Conservation (phyloP, 352 stramenopile genomes). For the Thraustotheca clavata region DNA sequence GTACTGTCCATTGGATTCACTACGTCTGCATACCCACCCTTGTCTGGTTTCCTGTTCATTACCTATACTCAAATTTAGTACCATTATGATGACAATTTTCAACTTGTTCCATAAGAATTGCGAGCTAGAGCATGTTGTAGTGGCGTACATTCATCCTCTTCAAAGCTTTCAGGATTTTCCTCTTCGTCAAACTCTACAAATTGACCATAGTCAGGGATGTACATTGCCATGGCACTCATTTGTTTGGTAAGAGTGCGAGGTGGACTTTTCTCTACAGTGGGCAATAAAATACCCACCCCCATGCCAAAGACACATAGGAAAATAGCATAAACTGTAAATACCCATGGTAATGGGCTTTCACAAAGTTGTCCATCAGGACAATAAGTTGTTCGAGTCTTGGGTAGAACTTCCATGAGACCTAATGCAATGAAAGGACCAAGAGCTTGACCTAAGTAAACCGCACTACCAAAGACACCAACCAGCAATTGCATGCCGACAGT, state of each 20-base stretch:
- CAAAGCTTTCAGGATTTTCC: conserved; percentile 21
- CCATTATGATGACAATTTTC: not conserved
- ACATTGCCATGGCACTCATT: conserved; percentile 35
- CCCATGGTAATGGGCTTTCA: conserved; percentile 49
- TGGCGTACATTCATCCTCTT: not conserved
- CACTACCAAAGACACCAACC: conserved; percentile 54
- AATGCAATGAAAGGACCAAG: conserved; percentile 49
- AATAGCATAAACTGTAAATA: conserved; percentile 49
- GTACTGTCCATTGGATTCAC: not conserved
- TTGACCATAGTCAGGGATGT: conserved; percentile 63
- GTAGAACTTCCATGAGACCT: conserved; percentile 40
- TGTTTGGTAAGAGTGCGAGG: not conserved
- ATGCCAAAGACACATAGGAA: conserved; percentile 27
- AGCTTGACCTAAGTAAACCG: conserved; percentile 59
- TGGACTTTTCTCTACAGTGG: conserved; percentile 17
- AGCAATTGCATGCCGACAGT: conserved; percentile 43
- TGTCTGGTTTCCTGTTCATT: not conserved
- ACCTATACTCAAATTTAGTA: not conserved
- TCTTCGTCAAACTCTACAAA: conserved; percentile 72
- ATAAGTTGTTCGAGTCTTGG: conserved; percentile 32
- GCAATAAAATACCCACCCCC: conserved; percentile 2
- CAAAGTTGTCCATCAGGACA: conserved; percentile 31
- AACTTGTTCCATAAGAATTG: not conserved
- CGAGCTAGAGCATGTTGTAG: not conserved
- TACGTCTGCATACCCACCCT: not conserved